phyloP scores from a whole-genome alignment of 2,329 filamentous ascomycete species.

The Chalaropsis ovoidea region DNA sequence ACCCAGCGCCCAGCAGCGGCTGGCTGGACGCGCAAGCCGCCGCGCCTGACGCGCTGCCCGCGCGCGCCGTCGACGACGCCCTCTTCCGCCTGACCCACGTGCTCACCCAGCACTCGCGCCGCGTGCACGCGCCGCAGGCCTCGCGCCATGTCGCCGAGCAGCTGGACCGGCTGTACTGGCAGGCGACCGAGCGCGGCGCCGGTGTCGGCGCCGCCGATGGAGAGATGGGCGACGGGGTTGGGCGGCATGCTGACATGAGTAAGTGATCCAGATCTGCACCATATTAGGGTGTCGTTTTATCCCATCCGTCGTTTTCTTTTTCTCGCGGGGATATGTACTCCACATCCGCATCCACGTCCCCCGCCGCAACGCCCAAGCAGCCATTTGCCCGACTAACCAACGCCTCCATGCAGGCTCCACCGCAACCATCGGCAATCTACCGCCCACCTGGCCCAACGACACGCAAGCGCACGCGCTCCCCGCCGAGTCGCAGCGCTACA shows the following conservation, averaged over 20 bases:
- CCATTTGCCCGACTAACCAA: background rate
- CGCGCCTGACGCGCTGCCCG: constrained; percentile 35
- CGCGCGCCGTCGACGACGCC: constrained; percentile 46
- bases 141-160: constrained; percentile 62
- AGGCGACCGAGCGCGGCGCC: constrained; percentile 36
- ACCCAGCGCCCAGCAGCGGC: constrained; percentile 45
- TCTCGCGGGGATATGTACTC: background rate
- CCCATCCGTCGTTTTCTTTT: background rate
- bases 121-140: constrained; percentile 59
- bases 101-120: constrained; percentile 53
- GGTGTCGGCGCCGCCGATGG: constrained; percentile 31
- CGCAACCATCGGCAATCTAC: constrained; percentile 6
- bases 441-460: constrained; percentile 6
- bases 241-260: constrained; percentile 39
- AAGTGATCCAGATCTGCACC: constrained; percentile 25
- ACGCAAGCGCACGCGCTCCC: background rate
- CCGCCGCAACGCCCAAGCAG: no score
- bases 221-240: constrained; percentile 34
- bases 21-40: constrained; percentile 37
- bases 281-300: no score
- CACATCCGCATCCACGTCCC: no score
- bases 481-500: constrained; percentile 16
- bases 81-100: constrained; percentile 50
- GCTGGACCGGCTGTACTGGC: constrained; percentile 55
- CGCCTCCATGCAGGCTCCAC: background rate